Percentiles rank a stretch among this genome's conserved stretches.
phyloP scores from a whole-genome alignment of 2,329 filamentous ascomycete genomes.

The Xylaria sp. region DNA sequence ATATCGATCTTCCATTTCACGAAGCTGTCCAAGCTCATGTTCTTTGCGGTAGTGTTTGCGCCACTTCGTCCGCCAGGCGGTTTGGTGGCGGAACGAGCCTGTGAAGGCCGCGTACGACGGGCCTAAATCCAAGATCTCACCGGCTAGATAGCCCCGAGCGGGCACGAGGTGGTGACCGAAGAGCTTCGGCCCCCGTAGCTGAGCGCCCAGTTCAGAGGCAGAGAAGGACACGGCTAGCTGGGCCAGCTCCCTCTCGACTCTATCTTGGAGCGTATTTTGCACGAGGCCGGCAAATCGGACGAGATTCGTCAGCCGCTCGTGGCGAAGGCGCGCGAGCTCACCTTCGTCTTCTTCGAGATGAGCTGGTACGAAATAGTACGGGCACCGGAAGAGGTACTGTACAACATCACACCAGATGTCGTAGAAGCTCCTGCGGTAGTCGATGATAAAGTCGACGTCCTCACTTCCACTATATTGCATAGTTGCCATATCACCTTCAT shows the following conservation, averaged over 20 bases:
- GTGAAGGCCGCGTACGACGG: slow-evolving; percentile 15
- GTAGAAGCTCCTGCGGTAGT: slow-evolving; percentile 17
- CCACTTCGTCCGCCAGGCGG: slow-evolving; percentile 4
- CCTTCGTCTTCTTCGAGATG: neutral
- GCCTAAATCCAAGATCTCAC: slow-evolving; percentile 10
- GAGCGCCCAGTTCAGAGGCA: neutral
- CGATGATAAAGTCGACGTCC: slow-evolving; percentile 6
- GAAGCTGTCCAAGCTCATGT: neutral
- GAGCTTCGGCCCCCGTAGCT: slow-evolving; percentile 1
- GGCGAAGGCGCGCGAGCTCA: neutral
- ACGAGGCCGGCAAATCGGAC: slow-evolving; percentile 13
- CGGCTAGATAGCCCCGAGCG: slow-evolving; percentile 7
- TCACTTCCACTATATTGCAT: neutral
- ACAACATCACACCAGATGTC: slow-evolving; percentile 14
- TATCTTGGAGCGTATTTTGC: slow-evolving; percentile 13
- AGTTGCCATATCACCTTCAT: neutral
- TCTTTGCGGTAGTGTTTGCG: slow-evolving; percentile 12
- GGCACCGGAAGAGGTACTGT: slow-evolving; percentile 7
- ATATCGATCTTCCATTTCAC: slow-evolving; percentile 14
- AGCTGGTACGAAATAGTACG: slow-evolving; percentile 4
- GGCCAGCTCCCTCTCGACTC: slow-evolving; percentile 12
- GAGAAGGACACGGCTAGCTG: neutral
- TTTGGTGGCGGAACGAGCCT: slow-evolving; percentile 4
- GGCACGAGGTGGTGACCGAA: slow-evolving; percentile 5
- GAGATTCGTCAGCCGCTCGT: slow-evolving; percentile 8